Percentiles rank a stretch among this genome's conserved stretches.
These are phyloP conservation scores for Hymenoscyphus repandus DNA, from an alignment of 2,329 filamentous ascomycete genomes.

Conservation along the genomic window DNA sequence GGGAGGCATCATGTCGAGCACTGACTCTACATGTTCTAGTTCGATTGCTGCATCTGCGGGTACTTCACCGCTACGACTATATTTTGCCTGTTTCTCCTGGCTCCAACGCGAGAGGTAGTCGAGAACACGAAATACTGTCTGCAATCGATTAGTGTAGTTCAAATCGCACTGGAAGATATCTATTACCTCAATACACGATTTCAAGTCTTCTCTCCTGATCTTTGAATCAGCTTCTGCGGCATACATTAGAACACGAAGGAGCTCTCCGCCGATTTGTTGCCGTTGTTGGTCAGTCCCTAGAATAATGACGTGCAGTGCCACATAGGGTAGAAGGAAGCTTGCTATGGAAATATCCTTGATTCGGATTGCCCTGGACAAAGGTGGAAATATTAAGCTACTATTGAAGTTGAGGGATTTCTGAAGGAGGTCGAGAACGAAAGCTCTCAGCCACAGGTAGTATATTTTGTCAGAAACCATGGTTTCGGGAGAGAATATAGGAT, in stretches of 20 bases:
- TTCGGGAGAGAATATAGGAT: slow-evolving; percentile 60
- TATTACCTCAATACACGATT: slow-evolving; percentile 77
- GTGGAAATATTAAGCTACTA: slow-evolving; percentile 71
- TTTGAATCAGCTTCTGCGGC: slow-evolving; percentile 45
- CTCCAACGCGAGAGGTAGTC: slow-evolving; percentile 92
- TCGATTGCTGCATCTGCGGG: slow-evolving; percentile 40
- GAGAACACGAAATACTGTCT: slow-evolving; percentile 84
- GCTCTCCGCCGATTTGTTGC: slow-evolving; percentile 62
- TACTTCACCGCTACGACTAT: slow-evolving; percentile 10
- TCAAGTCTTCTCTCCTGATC: slow-evolving; percentile 66
- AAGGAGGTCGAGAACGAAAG: slow-evolving; percentile 76
- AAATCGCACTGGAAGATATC: background rate
- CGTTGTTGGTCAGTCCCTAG: slow-evolving; percentile 61
- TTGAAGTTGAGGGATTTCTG: slow-evolving; percentile 70
- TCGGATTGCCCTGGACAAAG: slow-evolving; percentile 75
- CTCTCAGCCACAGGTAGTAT: slow-evolving; percentile 77
- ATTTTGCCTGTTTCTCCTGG: slow-evolving; percentile 51
- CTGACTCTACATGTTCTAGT: slow-evolving; percentile 61
- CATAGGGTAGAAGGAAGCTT: slow-evolving; percentile 83
- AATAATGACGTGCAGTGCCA: slow-evolving; percentile 76
- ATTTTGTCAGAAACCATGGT: slow-evolving; percentile 52
- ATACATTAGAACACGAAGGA: slow-evolving; percentile 68
- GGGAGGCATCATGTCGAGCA: slow-evolving; percentile 65
- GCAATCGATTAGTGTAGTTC: slow-evolving; percentile 21
- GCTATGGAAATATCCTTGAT: slow-evolving; percentile 82